These are phyloP conservation scores for Gastrolobium bilobum DNA, from an alignment of 306 rosid genomes.

Conservation along the genomic window DNA sequence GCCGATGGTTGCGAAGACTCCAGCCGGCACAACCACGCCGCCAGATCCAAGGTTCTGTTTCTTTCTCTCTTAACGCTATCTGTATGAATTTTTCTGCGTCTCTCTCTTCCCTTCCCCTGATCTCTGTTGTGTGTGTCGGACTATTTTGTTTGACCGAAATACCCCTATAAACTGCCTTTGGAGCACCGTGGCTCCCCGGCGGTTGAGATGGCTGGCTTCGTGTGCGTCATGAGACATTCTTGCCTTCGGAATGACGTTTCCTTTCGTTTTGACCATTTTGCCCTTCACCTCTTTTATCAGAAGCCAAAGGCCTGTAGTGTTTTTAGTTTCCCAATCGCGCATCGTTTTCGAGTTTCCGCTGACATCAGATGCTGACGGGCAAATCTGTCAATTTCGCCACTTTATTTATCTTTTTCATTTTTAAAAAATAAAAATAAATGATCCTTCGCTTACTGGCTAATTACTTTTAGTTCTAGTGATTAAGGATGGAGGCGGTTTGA, in stretches of 20 bases:
- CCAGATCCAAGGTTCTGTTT: conserved; percentile 86
- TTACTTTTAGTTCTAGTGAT: background rate
- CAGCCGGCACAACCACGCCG: conserved; percentile 53
- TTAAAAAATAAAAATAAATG: background rate
- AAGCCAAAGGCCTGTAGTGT: conserved; percentile 3
- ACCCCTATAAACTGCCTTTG: background rate
- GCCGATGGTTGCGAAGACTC: conserved; percentile 80
- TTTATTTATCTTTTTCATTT: background rate
- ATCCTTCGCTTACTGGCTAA: background rate
- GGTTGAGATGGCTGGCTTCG: conserved; percentile 31
- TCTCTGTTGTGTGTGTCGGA: conserved; percentile 38
- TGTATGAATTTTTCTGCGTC: background rate
- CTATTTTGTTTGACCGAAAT: conserved; percentile 34
- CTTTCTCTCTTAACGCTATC: background rate
- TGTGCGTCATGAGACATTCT: conserved; percentile 49
- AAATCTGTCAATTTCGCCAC: conserved; percentile 39
- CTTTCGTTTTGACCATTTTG: conserved; percentile 46
- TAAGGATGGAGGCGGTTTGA: background rate
- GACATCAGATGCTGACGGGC: conserved; percentile 47
- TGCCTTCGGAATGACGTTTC: conserved; percentile 42
- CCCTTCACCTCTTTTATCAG: conserved; percentile 39
- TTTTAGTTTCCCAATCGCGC: conserved; percentile 38
- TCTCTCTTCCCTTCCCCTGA: conserved; percentile 37
- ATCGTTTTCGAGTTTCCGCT: conserved; percentile 53
- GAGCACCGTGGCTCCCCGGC: conserved; percentile 27